Evolutionary conservation across 1,139 yeast genomes (phyloP), one percentile per base, ranked within the genome.

Genomic region (Geotrichum bryndzae): DNA sequence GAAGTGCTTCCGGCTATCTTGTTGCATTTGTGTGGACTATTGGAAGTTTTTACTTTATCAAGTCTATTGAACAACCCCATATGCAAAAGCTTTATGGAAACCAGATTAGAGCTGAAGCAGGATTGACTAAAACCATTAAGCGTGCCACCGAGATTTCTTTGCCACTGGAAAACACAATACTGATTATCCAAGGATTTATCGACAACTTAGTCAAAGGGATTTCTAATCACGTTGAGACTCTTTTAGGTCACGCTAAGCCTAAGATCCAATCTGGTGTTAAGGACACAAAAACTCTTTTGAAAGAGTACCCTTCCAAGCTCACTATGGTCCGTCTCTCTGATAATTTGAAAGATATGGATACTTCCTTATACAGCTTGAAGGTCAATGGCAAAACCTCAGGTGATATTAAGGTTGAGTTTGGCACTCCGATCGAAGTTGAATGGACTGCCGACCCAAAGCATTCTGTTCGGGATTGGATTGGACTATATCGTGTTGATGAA

Each of bases 31-130:
- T 87, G 51, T 89, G 95, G 92, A 86, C 90, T 4, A 73, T 80
- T 18, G 85, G 86, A 66, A 87, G 86, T 68, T 82, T 89, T 66
- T 74, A 85, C 33, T 80, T 90, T 68, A 85, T 88, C 65, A 84
- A 85, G 68, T 86, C 86, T 70, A 86, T 89, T 64, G 96, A 89
- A 71, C 86, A 85, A 68, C 83, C 88, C 33, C 96, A 89, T 71
- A 88, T 89, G 90, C 81, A 86, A 63, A 86, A 84, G 71, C 79
- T 90, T 4, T 89, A 89, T 69, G 96, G 96, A 29, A 85, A 84
- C 66, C 81, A 80, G 63, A 67, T 77, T 53, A 65, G 77, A 33
- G 68, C 73, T 46, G 77, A 73, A 55, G 82, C 86, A 5, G 88
- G 88, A 15, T 87, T 88, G 13, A 82, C 88, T 58, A 86, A 86